Evolutionary conservation across 129 eudicot species (phyloP).

Genomic region (Mikania micrantha): DNA sequence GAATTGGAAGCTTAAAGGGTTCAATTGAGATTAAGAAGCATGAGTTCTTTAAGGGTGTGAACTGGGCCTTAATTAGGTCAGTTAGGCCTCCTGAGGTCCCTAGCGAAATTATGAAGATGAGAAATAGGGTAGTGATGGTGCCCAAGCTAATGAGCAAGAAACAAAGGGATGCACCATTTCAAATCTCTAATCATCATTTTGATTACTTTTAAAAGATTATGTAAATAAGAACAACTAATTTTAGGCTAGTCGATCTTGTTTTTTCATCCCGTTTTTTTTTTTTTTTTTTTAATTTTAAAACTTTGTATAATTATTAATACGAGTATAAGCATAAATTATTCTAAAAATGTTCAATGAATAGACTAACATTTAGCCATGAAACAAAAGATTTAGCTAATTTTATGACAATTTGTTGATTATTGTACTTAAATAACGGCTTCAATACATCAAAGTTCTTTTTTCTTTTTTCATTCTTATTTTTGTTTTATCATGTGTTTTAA

Average conservation of each 20-base stretch:
- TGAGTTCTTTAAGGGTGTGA: constrained; percentile 72
- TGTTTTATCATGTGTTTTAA: background rate
- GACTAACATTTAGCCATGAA: background rate
- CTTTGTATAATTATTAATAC: constrained; percentile 22
- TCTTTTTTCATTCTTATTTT: background rate
- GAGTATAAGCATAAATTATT: constrained; percentile 18
- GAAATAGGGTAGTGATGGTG: constrained; percentile 36
- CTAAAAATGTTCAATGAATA: constrained; percentile 4
- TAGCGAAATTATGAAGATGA: constrained; percentile 39
- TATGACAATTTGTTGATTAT: background rate
- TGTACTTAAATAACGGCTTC: background rate
- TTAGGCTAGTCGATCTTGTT: constrained; percentile 25
- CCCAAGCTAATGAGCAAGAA: constrained; percentile 70
- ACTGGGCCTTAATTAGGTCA: constrained; percentile 85
- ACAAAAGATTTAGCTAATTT: background rate
- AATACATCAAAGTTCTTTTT: background rate
- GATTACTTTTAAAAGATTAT: constrained; percentile 55
- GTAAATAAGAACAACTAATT: constrained; percentile 30
- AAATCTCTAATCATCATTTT: constrained; percentile 58
- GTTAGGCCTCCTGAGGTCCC: constrained; percentile 84
- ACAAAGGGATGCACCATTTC: constrained; percentile 71
- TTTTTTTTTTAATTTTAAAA: constrained; percentile 5
- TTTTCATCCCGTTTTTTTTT: too few relatives aligned
- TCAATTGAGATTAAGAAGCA: constrained; percentile 66
- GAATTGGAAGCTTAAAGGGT: constrained; percentile 66